Evolutionary conservation across 129 eudicot genomes (phyloP).

Genomic region (Sambucus nigra): DNA sequence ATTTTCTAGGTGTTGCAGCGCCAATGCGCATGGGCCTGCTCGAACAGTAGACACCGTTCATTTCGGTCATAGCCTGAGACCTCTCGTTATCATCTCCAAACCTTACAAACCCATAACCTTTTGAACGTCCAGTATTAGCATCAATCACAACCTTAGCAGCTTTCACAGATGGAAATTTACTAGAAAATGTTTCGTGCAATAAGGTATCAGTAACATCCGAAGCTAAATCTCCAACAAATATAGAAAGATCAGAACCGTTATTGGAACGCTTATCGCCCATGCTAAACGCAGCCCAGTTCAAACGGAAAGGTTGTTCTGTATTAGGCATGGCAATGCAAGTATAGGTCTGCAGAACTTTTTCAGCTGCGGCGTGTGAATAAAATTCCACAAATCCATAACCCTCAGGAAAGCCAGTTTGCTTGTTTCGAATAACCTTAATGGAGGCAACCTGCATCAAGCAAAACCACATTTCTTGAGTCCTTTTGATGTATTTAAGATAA

Average conservation of each 20-base stretch:
- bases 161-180: conserved; percentile 66
- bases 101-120: conserved; percentile 89
- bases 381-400: conserved; percentile 93
- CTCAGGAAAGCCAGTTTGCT: conserved; percentile 77
- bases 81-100: conserved; percentile 85
- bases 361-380: conserved; percentile 62
- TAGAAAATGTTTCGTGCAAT: conserved; percentile 66
- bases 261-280: conserved; percentile 79
- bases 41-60: conserved; percentile 75
- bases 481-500: too few species aligned
- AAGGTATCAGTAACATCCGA: conserved; percentile 81
- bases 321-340: conserved; percentile 60
- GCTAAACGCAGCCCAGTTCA: conserved; percentile 95
- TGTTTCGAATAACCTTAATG: conserved; percentile 79
- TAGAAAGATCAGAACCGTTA: conserved; percentile 78
- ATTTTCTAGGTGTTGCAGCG: conserved; percentile 74
- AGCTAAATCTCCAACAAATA: conserved; percentile 89
- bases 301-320: conserved; percentile 65
- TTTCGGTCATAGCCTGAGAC: conserved; percentile 81
- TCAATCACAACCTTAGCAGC: conserved; percentile 88
- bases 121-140: conserved; percentile 74
- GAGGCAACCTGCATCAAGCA: conserved; percentile 45
- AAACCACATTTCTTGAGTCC: background rate
- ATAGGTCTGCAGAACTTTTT: conserved; percentile 61
- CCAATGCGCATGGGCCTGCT: conserved; percentile 88